A percentile compares a stretch with the other conserved stretches of the same genome.
These are phyloP conservation scores for Flaveria robusta DNA, from an alignment of 129 eudicot species.

Conservation along the genomic window DNA sequence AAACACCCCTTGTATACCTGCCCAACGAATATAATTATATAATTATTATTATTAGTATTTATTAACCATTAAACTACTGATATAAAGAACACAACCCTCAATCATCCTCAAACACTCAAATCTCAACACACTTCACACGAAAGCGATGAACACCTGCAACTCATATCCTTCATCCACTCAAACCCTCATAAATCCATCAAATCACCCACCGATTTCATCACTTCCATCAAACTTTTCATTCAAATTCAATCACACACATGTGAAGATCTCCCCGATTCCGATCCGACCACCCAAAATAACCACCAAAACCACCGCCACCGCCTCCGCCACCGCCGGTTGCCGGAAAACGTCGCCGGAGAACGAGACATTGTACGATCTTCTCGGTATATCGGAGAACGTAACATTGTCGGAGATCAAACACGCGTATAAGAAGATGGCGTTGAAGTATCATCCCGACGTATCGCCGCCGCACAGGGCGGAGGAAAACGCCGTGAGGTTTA, in stretches of 20 bases:
- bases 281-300: slow-evolving; percentile 14
- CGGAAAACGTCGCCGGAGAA: not conserved
- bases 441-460: slow-evolving; percentile 46
- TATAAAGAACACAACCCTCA: not conserved
- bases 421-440: slow-evolving; percentile 59
- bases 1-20: no score
- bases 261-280: not conserved
- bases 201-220: slow-evolving; percentile 15
- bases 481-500: slow-evolving; percentile 52
- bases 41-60: no score
- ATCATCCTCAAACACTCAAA: not conserved
- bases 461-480: slow-evolving; percentile 51
- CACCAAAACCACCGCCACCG: slow-evolving; percentile 34
- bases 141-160: slow-evolving; percentile 20
- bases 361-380: slow-evolving; percentile 49
- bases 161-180: slow-evolving; percentile 14
- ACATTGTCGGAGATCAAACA: slow-evolving; percentile 49
- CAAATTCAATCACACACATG: not conserved
- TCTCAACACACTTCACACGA: not conserved
- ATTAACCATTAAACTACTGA: not conserved
- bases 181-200: slow-evolving; percentile 19
- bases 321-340: not conserved
- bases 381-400: slow-evolving; percentile 48
- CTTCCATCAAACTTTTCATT: not conserved
- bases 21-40: not conserved